phyloP scores from a whole-genome alignment of 1,284 basidiomycete species.

The Cutaneotrichosporon sp. region DNA sequence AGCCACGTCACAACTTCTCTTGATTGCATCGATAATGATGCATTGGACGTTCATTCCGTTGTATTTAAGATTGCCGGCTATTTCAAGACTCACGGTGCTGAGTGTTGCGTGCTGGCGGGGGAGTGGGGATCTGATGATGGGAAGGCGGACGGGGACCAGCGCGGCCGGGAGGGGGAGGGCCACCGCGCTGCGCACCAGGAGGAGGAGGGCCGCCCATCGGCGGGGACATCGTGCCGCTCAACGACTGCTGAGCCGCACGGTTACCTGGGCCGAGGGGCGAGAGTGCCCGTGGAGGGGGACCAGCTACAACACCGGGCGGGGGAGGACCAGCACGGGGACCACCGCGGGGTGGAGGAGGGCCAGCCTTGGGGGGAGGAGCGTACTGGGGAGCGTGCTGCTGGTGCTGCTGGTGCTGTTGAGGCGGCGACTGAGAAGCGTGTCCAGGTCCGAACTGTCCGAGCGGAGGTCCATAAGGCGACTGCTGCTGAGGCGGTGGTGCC shows the following conservation, averaged over 20 bases:
- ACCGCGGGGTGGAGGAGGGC: conserved; percentile 28
- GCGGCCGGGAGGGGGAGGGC: conserved; percentile 31
- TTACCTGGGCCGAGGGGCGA: conserved; percentile 41
- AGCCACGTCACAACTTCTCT: too few relatives aligned
- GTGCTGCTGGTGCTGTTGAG: too few relatives aligned
- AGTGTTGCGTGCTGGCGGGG: conserved; percentile 17
- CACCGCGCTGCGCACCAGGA: conserved; percentile 21
- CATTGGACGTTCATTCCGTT: too few relatives aligned
- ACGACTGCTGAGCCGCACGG: conserved; percentile 14
- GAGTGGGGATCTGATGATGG: conserved; percentile 18
- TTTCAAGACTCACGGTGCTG: neutral
- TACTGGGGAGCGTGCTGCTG: conserved; percentile 14
- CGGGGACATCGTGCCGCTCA: conserved; percentile 15
- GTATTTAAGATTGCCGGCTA: too few relatives aligned
- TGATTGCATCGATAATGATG: too few relatives aligned
- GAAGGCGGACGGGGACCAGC: conserved; percentile 34
- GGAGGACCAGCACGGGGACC: conserved; percentile 44
- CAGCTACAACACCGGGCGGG: conserved; percentile 51
- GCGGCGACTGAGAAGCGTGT: conserved; percentile 7
- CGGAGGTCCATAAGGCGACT: conserved; percentile 9
- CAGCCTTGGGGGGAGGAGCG: conserved; percentile 33
- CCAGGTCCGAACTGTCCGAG: conserved; percentile 12
- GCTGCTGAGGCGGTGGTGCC: neutral
- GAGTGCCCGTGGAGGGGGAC: conserved; percentile 50
- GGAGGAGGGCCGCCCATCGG: conserved; percentile 30